Base-by-base conservation (phyloP, 73 alveolate genomes). In the Stentor roeselii region DNA sequence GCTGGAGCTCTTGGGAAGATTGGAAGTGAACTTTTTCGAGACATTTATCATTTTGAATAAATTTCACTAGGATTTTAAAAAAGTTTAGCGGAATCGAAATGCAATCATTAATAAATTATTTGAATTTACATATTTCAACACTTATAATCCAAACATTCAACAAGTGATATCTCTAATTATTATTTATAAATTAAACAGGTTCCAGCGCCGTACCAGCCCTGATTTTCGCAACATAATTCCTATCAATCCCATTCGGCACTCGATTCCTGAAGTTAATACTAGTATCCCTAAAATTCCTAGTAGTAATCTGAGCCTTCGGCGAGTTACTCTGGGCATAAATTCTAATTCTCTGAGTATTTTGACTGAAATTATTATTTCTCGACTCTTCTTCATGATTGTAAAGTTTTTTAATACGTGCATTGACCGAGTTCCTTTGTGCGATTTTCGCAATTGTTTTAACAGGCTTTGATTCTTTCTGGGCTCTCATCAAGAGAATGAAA, bases 121-220 rank as follows among this genome's bases (percentile, higher is more conserved):
- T n/a, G n/a, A n/a, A n/a, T n/a, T n/a, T n/a, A n/a, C n/a, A n/a
- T n/a, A n/a, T n/a, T n/a, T n/a, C n/a, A n/a, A n/a, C n/a, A n/a
- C n/a, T n/a, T n/a, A n/a, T n/a, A n/a, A n/a, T n/a, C n/a, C n/a
- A n/a, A n/a, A n/a, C n/a, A n/a, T n/a, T n/a, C n/a, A n/a, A n/a
- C n/a, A n/a, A n/a, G n/a, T n/a, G n/a, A n/a, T 50, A 50, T 21
- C 6, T 50, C 6, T 50, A 50, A 50, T 50, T 50, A 11, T 50
- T 50, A 50, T 11, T 11, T 11, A 50, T 50, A 50, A 50, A 50
- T 21, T 50, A 50, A 6, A 50, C 67, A 50, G 67, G 21, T 50
- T 50, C 67, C 21, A 50, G 6, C 67, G 67, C 67, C 6, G 67
- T 50, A 50, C 67, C 67, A 50, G 67, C 67, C 67, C 67, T 50